Base-by-base conservation (phyloP, 176 grass and related monocot genomes). In the Alloteropsis semialata region DNA sequence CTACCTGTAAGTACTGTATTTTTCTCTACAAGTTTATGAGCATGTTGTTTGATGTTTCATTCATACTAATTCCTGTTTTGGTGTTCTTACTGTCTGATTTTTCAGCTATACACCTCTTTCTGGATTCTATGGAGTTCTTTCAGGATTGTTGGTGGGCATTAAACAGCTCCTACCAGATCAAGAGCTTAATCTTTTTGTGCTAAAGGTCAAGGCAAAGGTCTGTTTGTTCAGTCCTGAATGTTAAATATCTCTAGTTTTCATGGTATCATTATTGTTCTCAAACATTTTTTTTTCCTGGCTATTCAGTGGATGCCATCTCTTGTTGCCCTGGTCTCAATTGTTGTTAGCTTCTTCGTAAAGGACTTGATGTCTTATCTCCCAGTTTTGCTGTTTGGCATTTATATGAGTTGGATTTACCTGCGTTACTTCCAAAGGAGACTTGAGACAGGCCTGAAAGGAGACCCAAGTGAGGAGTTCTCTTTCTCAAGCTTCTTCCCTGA, bases 401-500 rank as follows among this genome's bases (percentile, higher is more conserved):
- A 99, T 84, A 84, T 92, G 84, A 96, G 96, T 78, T 99, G 96
- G 96, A 93, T 93, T 84, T 99, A 99, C 80, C 81, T 99, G 77
- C 89, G 96, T 22, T 96, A 96, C 88, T 99, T 99, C 64, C 96
- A 99, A 93, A 99, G 51, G 82, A 90, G 79, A 74, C 62, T 92
- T 84, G 96, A 99, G 87, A 96, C 91, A 49, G 87, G 93, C 46
- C 83, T 99, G 65, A 96, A 92, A 76, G 96, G 96, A 77, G 96
- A 99, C 60, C 96, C 93, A 66, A 99, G 96, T 60, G 96, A 96
- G 22, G 96, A 99, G 44, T 99, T 99, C 66, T 90, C 93, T 69
- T 99, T 96, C 83, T 92, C 96, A 67, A 93, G 89, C 74, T 99
- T 99, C 73, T 99, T 99, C 87, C 96, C 96, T 76, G 96, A 93